Percentiles rank a stretch among this genome's conserved stretches.
Conservation (phyloP, 164 flowering plant genomes). For the Vitis riparia region DNA sequence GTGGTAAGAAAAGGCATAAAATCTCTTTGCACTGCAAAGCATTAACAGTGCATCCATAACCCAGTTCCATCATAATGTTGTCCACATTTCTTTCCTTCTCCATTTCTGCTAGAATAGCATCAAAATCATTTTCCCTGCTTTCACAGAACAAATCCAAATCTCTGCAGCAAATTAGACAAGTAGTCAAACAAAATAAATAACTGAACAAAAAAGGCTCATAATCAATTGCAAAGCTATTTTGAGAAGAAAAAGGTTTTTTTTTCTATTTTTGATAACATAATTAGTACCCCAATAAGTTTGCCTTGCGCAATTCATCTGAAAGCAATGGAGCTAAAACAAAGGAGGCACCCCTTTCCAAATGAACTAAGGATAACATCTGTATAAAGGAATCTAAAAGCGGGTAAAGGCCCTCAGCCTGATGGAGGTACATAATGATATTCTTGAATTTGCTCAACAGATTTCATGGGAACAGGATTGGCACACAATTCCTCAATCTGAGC, state of each 20-base stretch:
- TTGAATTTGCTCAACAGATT: conserved; percentile 69
- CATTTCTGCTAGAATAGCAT: conserved; percentile 78
- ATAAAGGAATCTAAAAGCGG: conserved; percentile 77
- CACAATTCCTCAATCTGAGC: conserved; percentile 65
- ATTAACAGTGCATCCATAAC: conserved; percentile 86
- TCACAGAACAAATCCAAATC: conserved; percentile 55
- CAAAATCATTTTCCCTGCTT: conserved; percentile 60
- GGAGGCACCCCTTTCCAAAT: conserved; percentile 41
- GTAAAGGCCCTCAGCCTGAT: conserved; percentile 66
- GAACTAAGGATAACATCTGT: conserved; percentile 44
- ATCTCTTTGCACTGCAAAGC: conserved; percentile 75
- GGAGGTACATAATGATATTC: conserved; percentile 65
- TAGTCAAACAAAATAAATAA: background rate
- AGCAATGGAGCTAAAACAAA: conserved; percentile 62
- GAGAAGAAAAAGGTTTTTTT: background rate
- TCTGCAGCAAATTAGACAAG: conserved; percentile 38
- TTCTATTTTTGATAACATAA: background rate
- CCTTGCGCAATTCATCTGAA: conserved; percentile 53
- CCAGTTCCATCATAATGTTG: conserved; percentile 80
- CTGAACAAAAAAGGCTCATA: background rate
- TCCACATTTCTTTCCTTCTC: conserved; percentile 81
- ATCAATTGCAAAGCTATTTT: background rate
- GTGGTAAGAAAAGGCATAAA: conserved; percentile 68
- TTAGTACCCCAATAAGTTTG: conserved; percentile 53
- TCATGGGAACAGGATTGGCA: conserved; percentile 39